Base-by-base conservation (phyloP, 129 eudicot genomes). In the Tagetes patula region DNA sequence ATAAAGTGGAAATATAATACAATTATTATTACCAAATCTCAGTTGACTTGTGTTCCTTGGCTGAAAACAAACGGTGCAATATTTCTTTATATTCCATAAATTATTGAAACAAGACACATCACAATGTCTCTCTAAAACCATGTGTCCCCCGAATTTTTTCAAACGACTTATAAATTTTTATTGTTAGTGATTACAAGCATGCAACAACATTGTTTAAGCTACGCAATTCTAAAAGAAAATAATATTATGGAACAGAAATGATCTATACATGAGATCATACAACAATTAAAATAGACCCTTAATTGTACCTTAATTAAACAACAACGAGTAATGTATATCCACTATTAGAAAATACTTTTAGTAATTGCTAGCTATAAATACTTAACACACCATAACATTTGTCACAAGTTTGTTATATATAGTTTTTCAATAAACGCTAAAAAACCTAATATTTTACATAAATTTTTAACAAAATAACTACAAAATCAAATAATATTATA, bases 41-140 rank as follows among this genome's bases (percentile, higher is more conserved):
- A 64, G 78, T 64, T 49, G 71, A 74, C 71, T 50, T 46, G 6
- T 63, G 78, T 73, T 74, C 39, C 52, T 11, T 63, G 78, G 71
- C 52, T 48, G 8, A 39, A 27, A 37, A 74, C 69, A 64, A 38
- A 49, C 49, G 76, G 42, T 55, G 50, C 30, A 20, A 5, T 41
- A 41, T 27, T 50, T 10, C 1, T 56, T 52, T 20, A 37, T 64
- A 6, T 3, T 10, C 3, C 7, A 38, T 4, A 34, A 12, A 63
- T 12, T n/a, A 63, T 63, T 12, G 4, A 37, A 10, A 34, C 2
- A 62, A 34, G 37, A 58, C 38, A 32, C 3, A 58, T 8, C 36
- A 31, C 32, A 31, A 9, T 32, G 61, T 54, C 61, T 54, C 61
- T 34, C 36, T 70, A 37, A 39, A 38, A 39, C 38, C 36, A n/a